Conservation (phyloP, 441 rosid genomes). For the Mallotus repandus region DNA sequence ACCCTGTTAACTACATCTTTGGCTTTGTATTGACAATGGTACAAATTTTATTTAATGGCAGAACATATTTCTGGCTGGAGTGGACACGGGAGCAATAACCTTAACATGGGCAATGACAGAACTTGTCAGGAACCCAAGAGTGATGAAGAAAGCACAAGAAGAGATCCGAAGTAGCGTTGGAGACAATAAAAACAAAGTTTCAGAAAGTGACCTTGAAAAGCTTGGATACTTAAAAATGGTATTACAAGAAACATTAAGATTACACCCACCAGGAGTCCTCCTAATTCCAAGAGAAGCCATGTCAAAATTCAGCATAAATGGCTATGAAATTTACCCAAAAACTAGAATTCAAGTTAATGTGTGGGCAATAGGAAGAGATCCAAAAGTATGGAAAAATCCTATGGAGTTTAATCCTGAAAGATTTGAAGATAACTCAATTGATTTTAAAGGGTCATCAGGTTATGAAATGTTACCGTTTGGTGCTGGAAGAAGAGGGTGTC, state of each 20-base stretch:
- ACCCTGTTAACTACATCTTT: no score
- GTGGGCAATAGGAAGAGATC: conserved; percentile 12
- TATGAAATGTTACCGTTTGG: background rate
- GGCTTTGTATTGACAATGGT: no score
- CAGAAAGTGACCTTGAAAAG: conserved; percentile 1
- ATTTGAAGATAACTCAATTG: background rate
- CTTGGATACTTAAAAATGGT: conserved; percentile 3
- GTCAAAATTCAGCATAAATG: conserved; percentile 1
- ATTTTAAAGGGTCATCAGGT: background rate
- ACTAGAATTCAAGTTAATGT: conserved; percentile 1
- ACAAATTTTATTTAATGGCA: background rate
- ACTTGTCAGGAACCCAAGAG: background rate
- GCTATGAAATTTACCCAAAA: conserved; percentile 2
- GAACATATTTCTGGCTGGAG: conserved; percentile 2
- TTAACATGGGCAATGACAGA: conserved; percentile 10
- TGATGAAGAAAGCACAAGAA: conserved; percentile 4
- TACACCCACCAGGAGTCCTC: background rate
- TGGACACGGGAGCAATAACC: background rate
- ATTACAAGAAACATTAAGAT: conserved; percentile 5
- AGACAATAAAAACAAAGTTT: background rate
- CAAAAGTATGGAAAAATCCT: conserved; percentile 1
- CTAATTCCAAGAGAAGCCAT: conserved; percentile 5
- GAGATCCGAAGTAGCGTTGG: background rate
- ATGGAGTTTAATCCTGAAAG: background rate
- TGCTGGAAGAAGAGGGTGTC: background rate